Evolutionary conservation across 768 basidiomycete genomes (phyloP), one percentile per base, ranked within the genome.

Genomic region (Scleroderma bovista): DNA sequence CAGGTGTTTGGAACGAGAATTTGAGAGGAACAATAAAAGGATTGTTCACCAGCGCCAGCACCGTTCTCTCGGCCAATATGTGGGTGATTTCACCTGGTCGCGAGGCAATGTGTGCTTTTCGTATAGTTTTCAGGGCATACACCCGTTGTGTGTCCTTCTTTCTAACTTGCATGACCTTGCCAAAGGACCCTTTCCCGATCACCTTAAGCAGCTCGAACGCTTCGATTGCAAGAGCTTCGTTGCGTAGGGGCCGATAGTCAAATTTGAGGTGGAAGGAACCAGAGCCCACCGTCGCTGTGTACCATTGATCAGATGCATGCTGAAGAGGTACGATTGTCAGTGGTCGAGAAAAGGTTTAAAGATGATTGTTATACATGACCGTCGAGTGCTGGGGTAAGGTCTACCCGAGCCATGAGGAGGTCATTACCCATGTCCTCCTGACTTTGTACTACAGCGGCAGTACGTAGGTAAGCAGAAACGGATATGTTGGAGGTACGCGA

Each of bases 11-110:
- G 79, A 98, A 99, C 5, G 93, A 95, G 70, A 99, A 97, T 65
- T 99, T 98, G 68, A 99, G 83, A 17, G 95, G 96, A 0, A 97
- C 96, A 68, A 99, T 97, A 74, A 99, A 99, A 0, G 95, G 95
- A 62, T 93, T 96, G 72, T 97, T 96, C 52, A 99, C 96, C 48
- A 97, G 78, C 1, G 95, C 95, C 42, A 98, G 77, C 22, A 99
- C 95, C 0, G 95, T 98, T 56, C 96, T 79, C 72, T 99, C 95
- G 4, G 95, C 95, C 34, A 98, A 77, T 53, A 97, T 98, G 65
- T 98, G 96, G 2, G 93, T 97, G 59, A 99, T 97, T 72, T 98
- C 96, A 36, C 94, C 94, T 0, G 89, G 90, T 1, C 95, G 81
- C 31, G 90, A 89, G 5, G 95, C 96, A 57, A 98, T 98, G 62